Conservation (phyloP, 345 rosid genomes). For the Arabis hirsuta region DNA sequence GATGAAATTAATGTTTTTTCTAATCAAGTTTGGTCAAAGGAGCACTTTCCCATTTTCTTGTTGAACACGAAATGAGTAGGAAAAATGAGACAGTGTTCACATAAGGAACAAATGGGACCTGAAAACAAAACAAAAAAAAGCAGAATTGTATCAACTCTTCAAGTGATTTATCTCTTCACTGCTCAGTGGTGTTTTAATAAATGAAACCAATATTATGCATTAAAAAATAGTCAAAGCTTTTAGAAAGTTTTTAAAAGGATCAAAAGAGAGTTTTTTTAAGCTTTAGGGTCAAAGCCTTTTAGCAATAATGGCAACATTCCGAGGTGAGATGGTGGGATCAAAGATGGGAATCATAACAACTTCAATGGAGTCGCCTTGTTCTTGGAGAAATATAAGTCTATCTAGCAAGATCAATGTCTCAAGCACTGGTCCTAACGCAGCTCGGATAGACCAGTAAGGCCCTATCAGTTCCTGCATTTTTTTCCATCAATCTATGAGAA, state of each 20-base stretch:
- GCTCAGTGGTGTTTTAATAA: not conserved
- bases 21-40: slow-evolving; percentile 1
- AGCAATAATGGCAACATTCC: slow-evolving; percentile 88
- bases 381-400: slow-evolving; percentile 88
- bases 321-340: slow-evolving; percentile 81
- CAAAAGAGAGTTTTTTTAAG: not conserved
- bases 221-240: too few relatives aligned
- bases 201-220: not conserved
- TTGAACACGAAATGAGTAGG: not conserved
- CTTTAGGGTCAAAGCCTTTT: slow-evolving; percentile 47
- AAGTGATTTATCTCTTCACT: not conserved
- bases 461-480: slow-evolving; percentile 71
- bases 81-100: slow-evolving; percentile 17
- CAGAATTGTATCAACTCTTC: not conserved
- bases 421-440: slow-evolving; percentile 82
- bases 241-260: not conserved
- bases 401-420: slow-evolving; percentile 88
- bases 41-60: slow-evolving; percentile 19
- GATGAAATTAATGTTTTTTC: not conserved
- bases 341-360: slow-evolving; percentile 78
- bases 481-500: slow-evolving; percentile 21
- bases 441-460: slow-evolving; percentile 91
- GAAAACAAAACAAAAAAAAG: not conserved
- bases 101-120: not conserved
- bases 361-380: slow-evolving; percentile 61